Base-by-base conservation (phyloP, 1,139 yeast genomes). In the Nematodospora anomalae region DNA sequence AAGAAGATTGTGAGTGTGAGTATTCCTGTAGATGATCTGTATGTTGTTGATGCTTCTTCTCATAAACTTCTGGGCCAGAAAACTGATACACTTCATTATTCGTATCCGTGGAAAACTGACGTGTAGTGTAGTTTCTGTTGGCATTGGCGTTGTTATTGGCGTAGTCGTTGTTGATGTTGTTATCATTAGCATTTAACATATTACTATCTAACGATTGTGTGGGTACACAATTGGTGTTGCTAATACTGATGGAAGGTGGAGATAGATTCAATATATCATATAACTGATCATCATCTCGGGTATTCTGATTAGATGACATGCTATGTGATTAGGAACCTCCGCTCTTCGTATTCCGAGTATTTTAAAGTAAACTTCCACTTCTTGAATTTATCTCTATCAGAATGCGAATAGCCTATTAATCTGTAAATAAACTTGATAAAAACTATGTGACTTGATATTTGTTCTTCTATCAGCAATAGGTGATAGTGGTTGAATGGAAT, bases 271-370 rank as follows among this genome's bases (percentile, higher is more conserved):
- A 44, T 9, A 55, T 49, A 32, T 60, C 62, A 45, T 48, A 57
- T 14, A 58, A 37, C 26, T 55, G 58, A 18, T 60, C 60, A 16
- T 59, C 62, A n/a, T 54, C 62, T 25, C 45, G 37, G 2, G 22
- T 9, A 20, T 33, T 18, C 15, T 26, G 24, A 25, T 33, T 18
- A 9, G 34, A 18, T 18, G 43, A 33, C 41, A 38, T 38, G 14
- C 18, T 31, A 4, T 11, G 6, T 18, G n/a, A n/a, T n/a, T n/a
- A n/a, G n/a, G n/a, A n/a, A n/a, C n/a, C n/a, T n/a, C n/a, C n/a
- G n/a, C n/a, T n/a, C n/a, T n/a, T n/a, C n/a, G n/a, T n/a, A n/a
- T n/a, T n/a, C n/a, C n/a, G n/a, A n/a, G n/a, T n/a, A n/a, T n/a
- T n/a, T n/a, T n/a, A n/a, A n/a, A n/a, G n/a, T n/a, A n/a, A n/a